phyloP scores from a whole-genome alignment of 176 grass and related monocot genomes.

The Lolium multiflorum region DNA sequence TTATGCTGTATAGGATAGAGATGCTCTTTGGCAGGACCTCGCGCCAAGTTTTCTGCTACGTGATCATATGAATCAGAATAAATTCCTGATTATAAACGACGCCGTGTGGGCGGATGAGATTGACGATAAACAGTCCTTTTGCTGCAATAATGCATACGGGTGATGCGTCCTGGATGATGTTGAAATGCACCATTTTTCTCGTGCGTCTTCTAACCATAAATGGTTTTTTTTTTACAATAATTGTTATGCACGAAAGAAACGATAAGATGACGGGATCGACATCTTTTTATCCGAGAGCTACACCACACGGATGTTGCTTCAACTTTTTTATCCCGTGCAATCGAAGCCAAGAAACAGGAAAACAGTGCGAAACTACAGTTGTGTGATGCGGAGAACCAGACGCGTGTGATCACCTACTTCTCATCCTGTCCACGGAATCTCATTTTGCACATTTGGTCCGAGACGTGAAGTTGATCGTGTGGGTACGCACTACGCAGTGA shows the following conservation, averaged over 20 bases:
- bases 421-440: not conserved
- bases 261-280: not conserved
- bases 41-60: too few species aligned
- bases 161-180: not conserved
- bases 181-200: not conserved
- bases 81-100: not conserved
- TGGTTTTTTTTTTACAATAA: too few species aligned
- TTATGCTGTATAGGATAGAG: too few species aligned
- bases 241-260: too few species aligned
- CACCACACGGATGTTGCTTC: not conserved
- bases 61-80: too few species aligned
- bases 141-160: not conserved
- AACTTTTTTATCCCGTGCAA: slow-evolving; percentile 34
- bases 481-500: not conserved
- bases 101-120: not conserved
- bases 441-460: not conserved
- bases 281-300: not conserved
- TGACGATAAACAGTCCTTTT: not conserved
- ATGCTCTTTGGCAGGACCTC: too few species aligned
- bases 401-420: slow-evolving; percentile 21
- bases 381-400: slow-evolving; percentile 44
- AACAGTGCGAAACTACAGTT: slow-evolving; percentile 7
- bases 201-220: not conserved
- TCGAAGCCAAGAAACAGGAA: slow-evolving; percentile 33
- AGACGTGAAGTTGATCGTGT: not conserved